Percentiles rank a stretch among this genome's conserved stretches.
These are phyloP conservation scores for Paraurostyla sp. DNA, from an alignment of 73 alveolate species.

Conservation along the genomic window DNA sequence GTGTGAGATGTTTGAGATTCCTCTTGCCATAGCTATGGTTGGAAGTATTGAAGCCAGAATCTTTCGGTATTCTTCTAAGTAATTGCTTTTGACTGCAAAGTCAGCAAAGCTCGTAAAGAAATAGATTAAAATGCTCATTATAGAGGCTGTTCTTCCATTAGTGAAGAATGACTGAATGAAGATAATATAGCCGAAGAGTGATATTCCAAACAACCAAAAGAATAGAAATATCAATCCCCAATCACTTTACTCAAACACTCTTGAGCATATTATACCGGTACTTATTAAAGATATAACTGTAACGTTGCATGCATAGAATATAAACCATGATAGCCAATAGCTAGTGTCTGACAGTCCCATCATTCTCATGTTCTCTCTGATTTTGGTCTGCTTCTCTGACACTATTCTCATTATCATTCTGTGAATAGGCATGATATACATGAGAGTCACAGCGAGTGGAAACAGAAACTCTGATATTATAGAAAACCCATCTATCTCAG, in stretches of 20 bases:
- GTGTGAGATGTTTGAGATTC: background rate
- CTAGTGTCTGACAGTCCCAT: constrained; percentile 80
- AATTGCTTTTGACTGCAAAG: background rate
- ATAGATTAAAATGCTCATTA: constrained; percentile 53
- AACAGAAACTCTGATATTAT: background rate
- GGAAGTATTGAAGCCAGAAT: constrained; percentile 64
- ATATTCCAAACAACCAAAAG: constrained; percentile 64
- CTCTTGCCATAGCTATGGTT: constrained; percentile 62
- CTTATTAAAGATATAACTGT: constrained; percentile 56
- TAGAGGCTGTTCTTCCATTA: constrained; percentile 74
- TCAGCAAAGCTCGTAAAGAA: constrained; percentile 57
- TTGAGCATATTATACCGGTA: constrained; percentile 37
- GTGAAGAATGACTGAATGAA: constrained; percentile 82
- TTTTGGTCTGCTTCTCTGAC: constrained; percentile 19
- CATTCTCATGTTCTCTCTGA: constrained; percentile 81
- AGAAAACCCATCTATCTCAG: background rate
- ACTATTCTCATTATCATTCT: constrained; percentile 38
- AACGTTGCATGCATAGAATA: constrained; percentile 42
- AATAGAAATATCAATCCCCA: constrained; percentile 45
- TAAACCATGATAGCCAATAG: constrained; percentile 68
- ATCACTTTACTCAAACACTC: background rate
- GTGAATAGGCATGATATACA: constrained; percentile 48
- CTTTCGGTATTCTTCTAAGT: constrained; percentile 1
- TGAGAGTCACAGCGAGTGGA: constrained; percentile 1
- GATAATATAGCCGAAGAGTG: constrained; percentile 67